Base-by-base conservation (phyloP, 257 asterid genomes). In the Fraxinus cuspidata region DNA sequence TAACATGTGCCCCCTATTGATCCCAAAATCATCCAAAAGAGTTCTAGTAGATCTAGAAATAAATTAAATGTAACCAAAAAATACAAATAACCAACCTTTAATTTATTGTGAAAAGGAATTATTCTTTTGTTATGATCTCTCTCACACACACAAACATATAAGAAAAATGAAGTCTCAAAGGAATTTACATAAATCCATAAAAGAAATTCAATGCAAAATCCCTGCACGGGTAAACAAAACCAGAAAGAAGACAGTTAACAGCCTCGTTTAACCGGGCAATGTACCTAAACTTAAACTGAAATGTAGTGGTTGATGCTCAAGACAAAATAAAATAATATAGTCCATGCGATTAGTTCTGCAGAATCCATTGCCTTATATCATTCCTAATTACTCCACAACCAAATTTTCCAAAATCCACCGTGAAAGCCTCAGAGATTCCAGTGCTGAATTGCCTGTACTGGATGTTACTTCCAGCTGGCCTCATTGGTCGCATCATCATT, bases 341-440 rank as follows among this genome's bases (percentile, higher is more conserved):
- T 44, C 34, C 16, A 23, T 40, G n/a, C 19, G 76, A 84, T 69
- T 84, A 88, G 73, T 70, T 80, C 38, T 73, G 84, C 70, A 80
- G 56, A 86, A 87, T 77, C 96, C 94, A 94, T 69, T 81, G 89
- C 84, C 81, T 85, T 76, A 90, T 78, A 80, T 94, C 98, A 47
- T 85, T 82, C 70, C 97, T 89, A 82, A 86, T 74, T 63, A 87
- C 86, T 72, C 85, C 83, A 13, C 53, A 65, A 12, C 92, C 90
- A 73, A 80, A 78, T 74, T 82, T 85, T 40, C 75, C 74, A 47
- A 44, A 18, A 44, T 75, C 78, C 67, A 79, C 71, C 18, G 81
- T 70, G 71, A 85, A 85, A 75, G 83, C 75, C 72, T 67, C 84
- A n/a, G 80, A 79, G 15, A 85, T 73, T 49, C 82, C 76, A 71